Base-by-base conservation (phyloP, 1,284 basidiomycete species). In the Pterulicium gracile region DNA sequence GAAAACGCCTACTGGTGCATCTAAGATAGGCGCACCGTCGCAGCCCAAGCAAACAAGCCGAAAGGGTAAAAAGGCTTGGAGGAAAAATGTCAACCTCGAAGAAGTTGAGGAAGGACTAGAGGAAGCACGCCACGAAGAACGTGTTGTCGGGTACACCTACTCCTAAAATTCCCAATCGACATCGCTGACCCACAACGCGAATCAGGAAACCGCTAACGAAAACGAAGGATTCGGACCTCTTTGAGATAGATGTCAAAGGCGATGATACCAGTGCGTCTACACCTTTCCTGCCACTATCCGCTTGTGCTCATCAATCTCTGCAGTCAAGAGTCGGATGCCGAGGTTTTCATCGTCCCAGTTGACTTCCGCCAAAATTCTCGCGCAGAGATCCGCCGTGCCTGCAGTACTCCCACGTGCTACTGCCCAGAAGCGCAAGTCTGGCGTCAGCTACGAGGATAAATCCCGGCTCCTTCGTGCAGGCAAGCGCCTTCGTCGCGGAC, bases 41-140 rank as follows among this genome's bases (percentile, higher is more conserved):
- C 81, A 85, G 55, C 73, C 71, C 42, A 70, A 66, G 10, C 90
- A 94, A 60, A 64, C 78, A 0, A 89, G 83, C 53, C 70, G 92
- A 48, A 96, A 92, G 62, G 88, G 90, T 43, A 96, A 95, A 65
- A 79, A 79, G 50, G 81, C 91, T 46, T 96, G 93, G 93, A 68
- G 93, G 57, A 96, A 96, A 67, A 88, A 95, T 62, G 80, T 93
- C 46, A 80, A 93, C 60, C 73, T 93, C 40, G 75, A 75, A 20
- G 77, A 77, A 32, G 77, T 91, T 34, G 90, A 93, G 56, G 67
- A 72, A 43, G 79, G 75, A 1, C 58, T 94, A 49, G 91, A 94
- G 61, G 74, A 69, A 43, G 65, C 82, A 48, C 70, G 89, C 47
- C 73, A 74, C 3, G 88, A 93, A 60, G 90, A 93, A 61, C 67